Conservation (phyloP, 1,139 yeast species). For the Zygosaccharomyces pseudobailii region DNA sequence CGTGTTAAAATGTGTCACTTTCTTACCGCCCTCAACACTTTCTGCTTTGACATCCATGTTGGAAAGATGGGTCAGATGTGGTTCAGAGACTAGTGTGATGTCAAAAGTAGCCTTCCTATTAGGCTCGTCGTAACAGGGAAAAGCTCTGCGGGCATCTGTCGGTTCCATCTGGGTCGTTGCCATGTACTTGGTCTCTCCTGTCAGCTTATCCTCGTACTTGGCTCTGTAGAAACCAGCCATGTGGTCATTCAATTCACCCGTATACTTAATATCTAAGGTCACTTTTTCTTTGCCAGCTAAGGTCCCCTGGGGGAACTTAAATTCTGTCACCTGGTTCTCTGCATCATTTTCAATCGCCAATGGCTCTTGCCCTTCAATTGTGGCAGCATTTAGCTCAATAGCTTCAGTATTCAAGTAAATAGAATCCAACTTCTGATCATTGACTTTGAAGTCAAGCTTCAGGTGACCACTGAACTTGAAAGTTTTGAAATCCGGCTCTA, state of each 20-base stretch:
- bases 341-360: constrained; percentile 41
- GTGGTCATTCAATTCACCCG: constrained; percentile 67
- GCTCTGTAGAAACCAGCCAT: constrained; percentile 85
- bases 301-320: constrained; percentile 47
- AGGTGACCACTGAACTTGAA: constrained; percentile 69
- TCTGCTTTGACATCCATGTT: constrained; percentile 61
- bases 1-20: constrained; percentile 50
- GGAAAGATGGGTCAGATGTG: constrained; percentile 60
- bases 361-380: constrained; percentile 35
- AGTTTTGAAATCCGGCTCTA: constrained; percentile 69
- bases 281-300: constrained; percentile 39
- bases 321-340: constrained; percentile 60
- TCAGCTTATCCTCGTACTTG: constrained; percentile 53
- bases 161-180: constrained; percentile 86
- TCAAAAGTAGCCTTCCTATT: constrained; percentile 63
- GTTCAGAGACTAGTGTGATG: constrained; percentile 53
- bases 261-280: constrained; percentile 51
- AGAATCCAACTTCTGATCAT: constrained; percentile 36
- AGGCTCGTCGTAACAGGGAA: constrained; percentile 83
- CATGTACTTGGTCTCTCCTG: constrained; percentile 58
- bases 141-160: constrained; percentile 78
- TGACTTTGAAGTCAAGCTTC: constrained; percentile 59
- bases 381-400: constrained; percentile 53
- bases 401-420: constrained; percentile 55
- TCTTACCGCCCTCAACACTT: constrained; percentile 45